phyloP scores from a whole-genome alignment of 176 grass and related monocot genomes.

The Rhipidocladum racemiflorum region DNA sequence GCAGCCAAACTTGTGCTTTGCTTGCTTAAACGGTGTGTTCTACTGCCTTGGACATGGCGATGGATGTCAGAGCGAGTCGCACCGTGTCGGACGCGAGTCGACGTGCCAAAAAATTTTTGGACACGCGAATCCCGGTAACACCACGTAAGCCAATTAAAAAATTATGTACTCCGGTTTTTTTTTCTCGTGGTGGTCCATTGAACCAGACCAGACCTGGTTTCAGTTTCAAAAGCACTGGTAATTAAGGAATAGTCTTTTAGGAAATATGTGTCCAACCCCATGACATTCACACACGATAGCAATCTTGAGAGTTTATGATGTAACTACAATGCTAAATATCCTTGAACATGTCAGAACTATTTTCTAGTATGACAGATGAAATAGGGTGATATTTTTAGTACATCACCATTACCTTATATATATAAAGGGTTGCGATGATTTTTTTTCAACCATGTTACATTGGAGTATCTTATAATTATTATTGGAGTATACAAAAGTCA shows the following conservation, averaged over 20 bases:
- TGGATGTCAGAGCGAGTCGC: not conserved
- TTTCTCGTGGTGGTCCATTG: not conserved
- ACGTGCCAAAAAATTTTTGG: too few relatives aligned
- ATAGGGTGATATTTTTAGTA: not conserved
- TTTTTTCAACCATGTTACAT: too few relatives aligned
- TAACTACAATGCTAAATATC: slow-evolving; percentile 2
- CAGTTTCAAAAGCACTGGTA: not conserved
- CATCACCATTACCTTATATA: not conserved
- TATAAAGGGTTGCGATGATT: too few relatives aligned
- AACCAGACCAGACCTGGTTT: not conserved
- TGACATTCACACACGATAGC: not conserved
- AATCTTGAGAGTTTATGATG: not conserved
- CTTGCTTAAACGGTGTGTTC: not conserved
- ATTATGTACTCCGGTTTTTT: not conserved
- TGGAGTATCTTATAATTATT: too few relatives aligned
- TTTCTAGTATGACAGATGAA: not conserved
- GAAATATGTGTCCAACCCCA: not conserved
- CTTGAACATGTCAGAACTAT: not conserved
- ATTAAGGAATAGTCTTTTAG: not conserved
- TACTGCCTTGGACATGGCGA: not conserved
- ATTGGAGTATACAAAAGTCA: too few relatives aligned
- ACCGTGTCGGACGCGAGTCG: not conserved
- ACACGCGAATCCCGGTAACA: too few relatives aligned
- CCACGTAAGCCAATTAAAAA: not conserved
- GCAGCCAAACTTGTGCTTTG: not conserved